Base-by-base conservation (phyloP, 169 alveolate species). In the Cryptosporidium baileyi region DNA sequence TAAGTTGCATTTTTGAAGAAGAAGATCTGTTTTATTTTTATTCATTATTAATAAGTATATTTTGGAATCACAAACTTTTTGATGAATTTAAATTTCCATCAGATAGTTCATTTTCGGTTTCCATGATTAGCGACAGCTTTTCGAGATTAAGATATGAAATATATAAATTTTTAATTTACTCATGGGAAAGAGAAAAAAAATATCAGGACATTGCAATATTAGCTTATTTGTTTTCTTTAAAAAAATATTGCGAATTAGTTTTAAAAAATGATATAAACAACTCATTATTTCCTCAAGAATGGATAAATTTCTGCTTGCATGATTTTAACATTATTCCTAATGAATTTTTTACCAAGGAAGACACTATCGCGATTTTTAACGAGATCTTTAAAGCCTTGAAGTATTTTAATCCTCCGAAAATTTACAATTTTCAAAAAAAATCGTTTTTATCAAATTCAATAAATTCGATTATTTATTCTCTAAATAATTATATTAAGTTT, bases 131-230 rank as follows among this genome's bases (percentile, higher is more conserved):
- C 11, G 26, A 22, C 32, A 57, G 19, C 15, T 57, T 30, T 11
- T 30, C 34, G 26, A 19, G 13, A 24, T 24, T 57, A 3, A 54
- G 40, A 54, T n/a, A 30, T 32, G 8, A 30, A 38, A 45, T 36
- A 11, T 57, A 36, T 24, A 54, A 0, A 17, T 74, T 74, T 74
- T 40, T 74, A 3, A 15, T 57, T 26, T 52, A 30, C 17, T 22
- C 24, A 1, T 74, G 65, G 65, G 17, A 41, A 15, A 51, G 17
- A 36, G 57, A 49, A 15, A 22, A 57, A 28, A 74, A 34, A 19
- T 19, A 19, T 34, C 51, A 54, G 49, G 85, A 74, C 15, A 74
- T 74, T 13, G 36, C 43, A 15, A 57, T 61, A 26, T 74, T 74
- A 32, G 28, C 85, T 1, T 57, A 36, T 74, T 38, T 74, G 15